Evolutionary conservation across 208 protist genomes (phyloP), one percentile per base, ranked within the genome.

Genomic region (Tritrichomonas foetus): DNA sequence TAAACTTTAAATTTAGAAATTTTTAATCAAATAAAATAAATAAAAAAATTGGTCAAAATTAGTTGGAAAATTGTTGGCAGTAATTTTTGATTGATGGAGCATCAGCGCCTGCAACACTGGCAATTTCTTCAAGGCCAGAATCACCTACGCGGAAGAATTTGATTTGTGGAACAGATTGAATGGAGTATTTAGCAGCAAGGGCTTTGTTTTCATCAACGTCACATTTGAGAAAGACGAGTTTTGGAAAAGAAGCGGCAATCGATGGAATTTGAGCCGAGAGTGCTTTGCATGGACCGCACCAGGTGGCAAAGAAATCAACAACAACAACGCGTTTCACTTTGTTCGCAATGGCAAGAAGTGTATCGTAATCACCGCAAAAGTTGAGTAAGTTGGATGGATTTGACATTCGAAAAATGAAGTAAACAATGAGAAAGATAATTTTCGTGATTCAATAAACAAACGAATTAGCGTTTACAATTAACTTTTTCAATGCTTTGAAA

Each of bases 261-360:
- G 5, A 16, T 39, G 78, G 78, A 20, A 89, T 33, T 27, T 89
- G 44, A 5, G 33, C 78, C 3, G 47, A 41, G 0, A 89, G 36
- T 33, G 47, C 27, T 53, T 57, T 53, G 47, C 78, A 89, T 39
- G 78, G 78, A 20, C 47, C 47, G 30, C 78, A 89, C 78, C 78
- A 89, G 53, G 78, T 89, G 0, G 78, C 78, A 57, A 89, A 89
- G 27, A 89, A 89, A 39, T 89, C 78, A 22, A 89, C 41, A 50
- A 89, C 78, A n/a, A 89, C 2, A 16, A 89, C 47, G 1, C 78
- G 30, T 11, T 82, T 3, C 53, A 16, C 53, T 39, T 82, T 82
- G 9, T 82, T 82, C 0, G 14, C 74, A 9, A 47, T 47, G 5
- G 36, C 9, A n/a, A 20, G 33, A 25, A 82, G 41, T 2, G 74